Percentiles rank a stretch among this genome's conserved stretches.
phyloP scores from a whole-genome alignment of 2,329 filamentous ascomycete species.

The Aspergillus aculeatus region DNA sequence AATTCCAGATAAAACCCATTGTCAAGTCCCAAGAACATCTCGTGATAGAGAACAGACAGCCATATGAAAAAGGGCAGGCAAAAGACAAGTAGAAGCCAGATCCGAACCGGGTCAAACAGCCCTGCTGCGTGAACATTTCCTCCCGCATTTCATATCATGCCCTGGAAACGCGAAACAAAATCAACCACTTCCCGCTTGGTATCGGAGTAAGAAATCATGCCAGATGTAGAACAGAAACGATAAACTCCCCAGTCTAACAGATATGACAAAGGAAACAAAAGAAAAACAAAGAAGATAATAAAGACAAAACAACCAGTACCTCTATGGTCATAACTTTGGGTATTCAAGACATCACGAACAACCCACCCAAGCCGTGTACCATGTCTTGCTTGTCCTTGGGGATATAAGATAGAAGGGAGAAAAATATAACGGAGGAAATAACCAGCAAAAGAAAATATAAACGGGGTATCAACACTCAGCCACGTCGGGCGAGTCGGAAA shows the following conservation, averaged over 20 bases:
- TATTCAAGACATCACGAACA: slow-evolving; percentile 23
- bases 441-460: slow-evolving; percentile 16
- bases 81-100: neutral
- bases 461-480: slow-evolving; percentile 31
- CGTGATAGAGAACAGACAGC: slow-evolving; percentile 8
- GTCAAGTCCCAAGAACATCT: neutral
- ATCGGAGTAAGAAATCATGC: slow-evolving; percentile 19
- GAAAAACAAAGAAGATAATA: slow-evolving; percentile 1
- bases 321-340: slow-evolving; percentile 41
- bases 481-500: slow-evolving; percentile 21
- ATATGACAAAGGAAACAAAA: slow-evolving; percentile 31
- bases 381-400: slow-evolving; percentile 21
- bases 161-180: slow-evolving; percentile 15
- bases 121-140: slow-evolving; percentile 15
- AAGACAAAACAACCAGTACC: slow-evolving; percentile 31
- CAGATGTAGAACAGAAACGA: slow-evolving; percentile 24
- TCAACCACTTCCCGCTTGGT: slow-evolving; percentile 24
- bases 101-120: slow-evolving; percentile 9
- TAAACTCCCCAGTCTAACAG: slow-evolving; percentile 38
- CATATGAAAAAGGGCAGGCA: slow-evolving; percentile 1
- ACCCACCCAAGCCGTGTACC: slow-evolving; percentile 19
- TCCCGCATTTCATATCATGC: slow-evolving; percentile 7
- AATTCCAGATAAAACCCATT: neutral
- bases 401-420: slow-evolving; percentile 10
- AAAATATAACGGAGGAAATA: slow-evolving; percentile 3